Evolutionary conservation across 2,329 filamentous ascomycete species (phyloP), one percentile per base, ranked within the genome.

Genomic region (Beauveria sp.): DNA sequence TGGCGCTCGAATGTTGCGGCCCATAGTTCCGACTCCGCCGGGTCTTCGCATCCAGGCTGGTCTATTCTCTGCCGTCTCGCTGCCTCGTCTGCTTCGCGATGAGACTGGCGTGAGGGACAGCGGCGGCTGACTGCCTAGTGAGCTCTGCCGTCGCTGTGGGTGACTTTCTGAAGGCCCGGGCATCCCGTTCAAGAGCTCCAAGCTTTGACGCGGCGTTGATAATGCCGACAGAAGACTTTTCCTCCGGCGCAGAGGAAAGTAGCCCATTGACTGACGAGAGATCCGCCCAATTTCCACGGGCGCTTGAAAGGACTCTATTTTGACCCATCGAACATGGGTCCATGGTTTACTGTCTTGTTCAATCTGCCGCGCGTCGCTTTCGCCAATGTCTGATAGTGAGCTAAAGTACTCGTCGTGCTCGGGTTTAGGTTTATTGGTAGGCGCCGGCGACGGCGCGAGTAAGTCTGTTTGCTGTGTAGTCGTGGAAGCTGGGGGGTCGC

Each of bases 271-370:
- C 74, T 88, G 87, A 62, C 90, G 86, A 24, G 91, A 86, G 62
- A 98, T 85, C 34, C 95, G 87, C 18, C 87, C 91, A 66, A 99
- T 95, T 72, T 97, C 90, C 26, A 95, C 87, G 1, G 91, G 88
- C 26, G 86, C 81, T 18, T 76, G 73, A 54, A 80, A 77, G 24
- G 87, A 88, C 65, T 93, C 90, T 28, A 97, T 82, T 34, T 88
- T 79, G 1, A 96, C 90, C 91, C 92, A 97, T 51, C 90, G 88
- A 63, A 96, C 91, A 74, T 97, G 92, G 63, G 84, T 88, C 90
- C 91, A 96, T 5, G 86, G 84, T 52, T 77, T 81, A 55, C 90
- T 88, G n/a, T 87, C 83, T 40, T 77, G 73, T 55, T 73, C 71
- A 5, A 61, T 61, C 10, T 65, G 65, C 14, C 69, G 63, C 26